These are phyloP conservation scores for Ophiostoma piceae DNA, from an alignment of 2,329 filamentous ascomycete species.

Conservation along the genomic window DNA sequence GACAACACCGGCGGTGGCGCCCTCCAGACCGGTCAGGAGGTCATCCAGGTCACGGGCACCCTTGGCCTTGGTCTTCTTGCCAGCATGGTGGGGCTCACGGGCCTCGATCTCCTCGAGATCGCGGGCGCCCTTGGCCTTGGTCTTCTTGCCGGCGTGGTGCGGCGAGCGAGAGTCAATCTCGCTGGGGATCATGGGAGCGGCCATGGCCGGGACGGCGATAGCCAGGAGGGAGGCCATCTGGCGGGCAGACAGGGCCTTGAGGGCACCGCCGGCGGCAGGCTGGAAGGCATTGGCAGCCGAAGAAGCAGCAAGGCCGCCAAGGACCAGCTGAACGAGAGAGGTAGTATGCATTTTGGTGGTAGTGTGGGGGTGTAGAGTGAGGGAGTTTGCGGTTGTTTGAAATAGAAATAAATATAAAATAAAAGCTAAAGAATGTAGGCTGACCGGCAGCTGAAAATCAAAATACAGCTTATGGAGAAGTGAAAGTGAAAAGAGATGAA, in stretches of 20 bases:
- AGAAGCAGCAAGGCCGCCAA: constrained; percentile 33
- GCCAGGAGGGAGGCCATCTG: constrained; percentile 31
- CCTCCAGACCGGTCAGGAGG: constrained; percentile 12
- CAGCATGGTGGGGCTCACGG: constrained; percentile 20
- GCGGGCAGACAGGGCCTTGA: constrained; percentile 28
- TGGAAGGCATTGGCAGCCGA: constrained; percentile 33
- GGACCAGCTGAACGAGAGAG: constrained; percentile 32
- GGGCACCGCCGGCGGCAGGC: constrained; percentile 20
- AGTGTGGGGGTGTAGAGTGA: neutral
- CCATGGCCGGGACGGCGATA: constrained; percentile 31
- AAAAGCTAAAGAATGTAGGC: constrained; percentile 25
- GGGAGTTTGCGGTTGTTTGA: neutral
- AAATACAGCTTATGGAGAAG: constrained; percentile 27
- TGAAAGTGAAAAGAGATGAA: constrained; percentile 25
- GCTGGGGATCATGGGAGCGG: constrained; percentile 25
- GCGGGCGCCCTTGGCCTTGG: constrained; percentile 25
- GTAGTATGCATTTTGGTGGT: constrained; percentile 32
- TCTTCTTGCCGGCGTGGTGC: constrained; percentile 30
- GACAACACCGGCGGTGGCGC: constrained; percentile 21
- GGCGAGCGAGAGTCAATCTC: constrained; percentile 27
- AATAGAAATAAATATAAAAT: neutral
- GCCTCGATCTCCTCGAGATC: constrained; percentile 12
- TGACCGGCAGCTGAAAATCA: constrained; percentile 32
- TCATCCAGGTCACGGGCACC: constrained; percentile 19
- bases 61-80: constrained; percentile 25